phyloP scores from a whole-genome alignment of 306 rosid species.

The Gastrolobium villosum region DNA sequence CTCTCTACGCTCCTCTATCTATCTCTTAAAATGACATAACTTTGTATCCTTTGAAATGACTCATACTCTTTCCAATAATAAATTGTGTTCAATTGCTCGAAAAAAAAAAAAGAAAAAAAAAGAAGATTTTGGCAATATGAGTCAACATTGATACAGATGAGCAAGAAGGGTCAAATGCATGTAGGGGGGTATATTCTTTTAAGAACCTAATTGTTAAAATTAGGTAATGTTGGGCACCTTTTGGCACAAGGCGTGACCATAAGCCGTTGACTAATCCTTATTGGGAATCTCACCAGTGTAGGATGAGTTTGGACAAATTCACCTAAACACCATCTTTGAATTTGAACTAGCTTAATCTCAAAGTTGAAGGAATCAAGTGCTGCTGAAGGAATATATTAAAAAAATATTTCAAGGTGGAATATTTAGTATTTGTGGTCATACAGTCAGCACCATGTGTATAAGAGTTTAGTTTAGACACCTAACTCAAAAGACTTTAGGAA shows the following conservation, averaged over 20 bases:
- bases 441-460: constrained; percentile 66
- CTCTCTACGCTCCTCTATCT: too few species aligned
- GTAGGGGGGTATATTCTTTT: constrained; percentile 37
- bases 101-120: background rate
- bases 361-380: constrained; percentile 61
- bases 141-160: constrained; percentile 37
- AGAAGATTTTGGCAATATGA: background rate
- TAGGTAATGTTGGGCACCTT: constrained; percentile 51
- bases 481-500: constrained; percentile 36
- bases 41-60: too few species aligned
- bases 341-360: constrained; percentile 40
- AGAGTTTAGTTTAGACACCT: constrained; percentile 42
- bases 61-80: too few species aligned
- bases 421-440: constrained; percentile 46
- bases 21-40: too few species aligned
- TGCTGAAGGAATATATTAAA: constrained; percentile 49
- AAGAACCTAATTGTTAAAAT: constrained; percentile 48
- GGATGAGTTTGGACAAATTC: constrained; percentile 53
- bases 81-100: too few species aligned
- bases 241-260: constrained; percentile 47
- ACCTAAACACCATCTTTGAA: constrained; percentile 32
- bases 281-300: constrained; percentile 53
- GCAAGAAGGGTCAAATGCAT: constrained; percentile 21
- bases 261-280: constrained; percentile 60
- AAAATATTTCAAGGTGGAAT: background rate